Base-by-base conservation (phyloP, 768 basidiomycete genomes). In the Tephrocybe rancida region DNA sequence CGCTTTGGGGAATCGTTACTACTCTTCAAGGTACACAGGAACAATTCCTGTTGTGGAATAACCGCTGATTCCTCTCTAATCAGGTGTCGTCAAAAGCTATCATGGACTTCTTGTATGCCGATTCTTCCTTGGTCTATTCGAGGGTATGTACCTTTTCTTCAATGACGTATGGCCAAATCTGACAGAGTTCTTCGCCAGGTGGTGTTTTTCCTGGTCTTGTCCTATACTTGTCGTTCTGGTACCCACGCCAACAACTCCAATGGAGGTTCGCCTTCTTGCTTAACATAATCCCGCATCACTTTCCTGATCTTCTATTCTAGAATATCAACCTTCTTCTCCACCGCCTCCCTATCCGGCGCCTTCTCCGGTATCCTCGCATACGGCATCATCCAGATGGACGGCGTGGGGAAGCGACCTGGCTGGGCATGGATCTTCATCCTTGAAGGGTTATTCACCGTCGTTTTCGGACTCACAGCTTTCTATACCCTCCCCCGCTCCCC, bases 401-500 rank as follows among this genome's bases (percentile, higher is more conserved):
- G 84, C 9, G 67, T 80, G 10, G 74, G 77, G 0, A 68, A 75
- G 2, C 76, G 75, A 35, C 73, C 77, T 2, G 86, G 85, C 3
- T 89, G 87, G 87, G 73, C 79, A 13, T 89, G 84, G 86, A 80
- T 87, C 45, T 85, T 86, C n/a, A n/a, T n/a, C n/a, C n/a, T n/a
- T n/a, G n/a, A n/a, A n/a, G n/a, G n/a, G n/a, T n/a, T 64, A 81
- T 85, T 90, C 66, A 88, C 86, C 0, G 69, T 82, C 52, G 44
- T 80, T 2, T 82, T 86, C 56, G 88, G 87, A 3, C 32, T 80
- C 4, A 24, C 65, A 3, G 73, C 80, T 0, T 86, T 75, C 70
- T 70, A 76, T 57, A 50, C 86, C 35, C 69, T 84, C 42, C 78
- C 84, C 14, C 60, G 65, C 38, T 71, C 75, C 0, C 78, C 82